These are phyloP conservation scores for Alternaria sp. DNA, from an alignment of 2,329 filamentous ascomycete genomes.

Conservation along the genomic window DNA sequence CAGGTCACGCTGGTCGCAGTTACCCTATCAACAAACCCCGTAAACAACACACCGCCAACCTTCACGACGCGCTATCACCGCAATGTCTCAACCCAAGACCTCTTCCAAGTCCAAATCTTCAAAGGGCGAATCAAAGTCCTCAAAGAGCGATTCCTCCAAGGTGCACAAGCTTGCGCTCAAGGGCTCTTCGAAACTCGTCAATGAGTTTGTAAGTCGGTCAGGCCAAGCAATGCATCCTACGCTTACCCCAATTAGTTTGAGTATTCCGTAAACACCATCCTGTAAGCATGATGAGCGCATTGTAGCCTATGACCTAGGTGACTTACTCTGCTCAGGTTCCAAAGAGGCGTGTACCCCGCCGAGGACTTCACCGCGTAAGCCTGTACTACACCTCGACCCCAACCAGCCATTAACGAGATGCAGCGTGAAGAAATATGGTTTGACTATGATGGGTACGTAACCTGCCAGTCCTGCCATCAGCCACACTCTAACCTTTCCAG, in stretches of 20 bases:
- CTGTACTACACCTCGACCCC: background rate
- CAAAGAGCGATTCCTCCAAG: slow-evolving; percentile 75
- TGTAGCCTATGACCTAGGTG: background rate
- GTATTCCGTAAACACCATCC: slow-evolving; percentile 96
- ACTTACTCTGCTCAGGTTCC: slow-evolving; percentile 67
- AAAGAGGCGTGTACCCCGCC: slow-evolving; percentile 82
- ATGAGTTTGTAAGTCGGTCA: slow-evolving; percentile 83
- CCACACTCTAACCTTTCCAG: slow-evolving; percentile 51
- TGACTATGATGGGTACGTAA: slow-evolving; percentile 86
- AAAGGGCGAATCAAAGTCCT: slow-evolving; percentile 43
- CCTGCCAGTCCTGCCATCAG: background rate
- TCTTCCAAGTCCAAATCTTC: slow-evolving; percentile 20
- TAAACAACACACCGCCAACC: slow-evolving; percentile 30
- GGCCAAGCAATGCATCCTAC: background rate
- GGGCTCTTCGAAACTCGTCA: slow-evolving; percentile 83
- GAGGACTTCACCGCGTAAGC: slow-evolving; percentile 93
- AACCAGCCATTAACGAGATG: slow-evolving; percentile 27
- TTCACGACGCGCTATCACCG: slow-evolving; percentile 10
- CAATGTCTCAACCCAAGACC: slow-evolving; percentile 42
- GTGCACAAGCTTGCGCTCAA: slow-evolving; percentile 93
- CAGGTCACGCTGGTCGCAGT: slow-evolving; percentile 12
- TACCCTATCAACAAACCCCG: slow-evolving; percentile 39
- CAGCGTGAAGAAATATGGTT: slow-evolving; percentile 96
- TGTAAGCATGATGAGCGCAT: slow-evolving; percentile 61
- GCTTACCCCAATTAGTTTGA: slow-evolving; percentile 70